phyloP scores from a whole-genome alignment of 768 basidiomycete genomes.

The Tricholomella constricta region DNA sequence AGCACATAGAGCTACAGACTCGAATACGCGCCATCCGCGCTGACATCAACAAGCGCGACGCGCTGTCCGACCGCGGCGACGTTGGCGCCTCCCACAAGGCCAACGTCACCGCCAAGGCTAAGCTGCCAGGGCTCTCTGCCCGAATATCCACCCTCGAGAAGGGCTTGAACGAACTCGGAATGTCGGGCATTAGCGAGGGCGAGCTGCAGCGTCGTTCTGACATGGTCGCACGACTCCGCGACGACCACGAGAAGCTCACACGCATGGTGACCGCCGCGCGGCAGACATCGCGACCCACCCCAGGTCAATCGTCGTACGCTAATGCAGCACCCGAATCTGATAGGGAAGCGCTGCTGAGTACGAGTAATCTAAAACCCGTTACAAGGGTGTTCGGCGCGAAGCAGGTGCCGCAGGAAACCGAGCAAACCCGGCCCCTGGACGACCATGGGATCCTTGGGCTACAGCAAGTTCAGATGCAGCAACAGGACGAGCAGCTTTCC shows the following conservation, averaged over 20 bases:
- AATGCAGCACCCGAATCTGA: constrained; percentile 56
- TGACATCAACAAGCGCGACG: constrained; percentile 85
- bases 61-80: constrained; percentile 76
- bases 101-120: constrained; percentile 84
- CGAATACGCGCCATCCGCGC: constrained; percentile 82
- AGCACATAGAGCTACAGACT: constrained; percentile 77
- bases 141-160: constrained; percentile 72
- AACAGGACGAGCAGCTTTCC: constrained; percentile 83
- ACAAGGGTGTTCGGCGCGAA: constrained; percentile 80
- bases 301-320: constrained; percentile 31
- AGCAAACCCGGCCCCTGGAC: constrained; percentile 85
- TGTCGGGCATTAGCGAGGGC: constrained; percentile 83
- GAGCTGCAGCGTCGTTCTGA: constrained; percentile 88
- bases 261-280: constrained; percentile 82
- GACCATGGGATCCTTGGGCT: constrained; percentile 76
- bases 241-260: constrained; percentile 87
- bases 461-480: constrained; percentile 78
- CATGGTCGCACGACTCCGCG: constrained; percentile 84
- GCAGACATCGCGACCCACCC: constrained; percentile 44
- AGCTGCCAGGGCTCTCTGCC: constrained; percentile 74
- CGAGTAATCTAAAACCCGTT: constrained; percentile 44
- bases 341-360: constrained; percentile 65
- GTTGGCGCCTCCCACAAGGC: constrained; percentile 71
- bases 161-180: constrained; percentile 64
- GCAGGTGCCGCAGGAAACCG: constrained; percentile 71